Percentiles rank a stretch among this genome's conserved stretches.
These are phyloP conservation scores for Phalaenopsis hybrid DNA, from an alignment of 116 monocot genomes.

Conservation along the genomic window DNA sequence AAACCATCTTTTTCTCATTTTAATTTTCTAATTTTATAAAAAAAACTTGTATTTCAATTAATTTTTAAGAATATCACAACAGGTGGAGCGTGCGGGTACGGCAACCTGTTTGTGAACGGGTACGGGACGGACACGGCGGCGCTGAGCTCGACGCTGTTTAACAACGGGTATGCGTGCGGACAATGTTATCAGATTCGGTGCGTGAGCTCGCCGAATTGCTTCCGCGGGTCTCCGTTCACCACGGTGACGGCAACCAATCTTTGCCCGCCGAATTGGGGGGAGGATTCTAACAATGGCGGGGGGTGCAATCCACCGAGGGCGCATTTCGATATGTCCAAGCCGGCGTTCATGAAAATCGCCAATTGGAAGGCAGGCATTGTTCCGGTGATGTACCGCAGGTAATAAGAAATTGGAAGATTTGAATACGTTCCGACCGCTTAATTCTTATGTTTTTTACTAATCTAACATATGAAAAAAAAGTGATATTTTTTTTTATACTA, in stretches of 20 bases:
- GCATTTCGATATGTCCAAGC: conserved; percentile 56
- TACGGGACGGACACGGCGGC: conserved; percentile 41
- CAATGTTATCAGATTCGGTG: conserved; percentile 48
- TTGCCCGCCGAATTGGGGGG: conserved; percentile 50
- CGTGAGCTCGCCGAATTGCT: conserved; percentile 17
- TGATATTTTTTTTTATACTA: too few species aligned
- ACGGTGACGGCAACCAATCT: conserved; percentile 52
- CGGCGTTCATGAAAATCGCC: conserved; percentile 41
- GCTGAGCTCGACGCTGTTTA: conserved; percentile 37
- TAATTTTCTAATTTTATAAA: too few species aligned
- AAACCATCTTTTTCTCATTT: not conserved
- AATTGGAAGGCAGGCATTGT: conserved; percentile 47
- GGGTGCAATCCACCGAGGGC: conserved; percentile 56
- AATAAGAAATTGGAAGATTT: not conserved
- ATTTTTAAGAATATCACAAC: not conserved
- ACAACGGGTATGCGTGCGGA: conserved; percentile 35
- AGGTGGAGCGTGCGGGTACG: conserved; percentile 59
- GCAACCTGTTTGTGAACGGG: conserved; percentile 27
- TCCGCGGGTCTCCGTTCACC: conserved; percentile 25
- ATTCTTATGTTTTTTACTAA: too few species aligned
- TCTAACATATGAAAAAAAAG: too few species aligned
- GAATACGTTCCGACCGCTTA: too few species aligned
- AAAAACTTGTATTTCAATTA: too few species aligned
- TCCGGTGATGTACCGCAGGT: conserved; percentile 50
- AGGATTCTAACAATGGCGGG: conserved; percentile 46